Conservation (phyloP, 2,329 filamentous ascomycete genomes). For the Alternaria ventricosa region DNA sequence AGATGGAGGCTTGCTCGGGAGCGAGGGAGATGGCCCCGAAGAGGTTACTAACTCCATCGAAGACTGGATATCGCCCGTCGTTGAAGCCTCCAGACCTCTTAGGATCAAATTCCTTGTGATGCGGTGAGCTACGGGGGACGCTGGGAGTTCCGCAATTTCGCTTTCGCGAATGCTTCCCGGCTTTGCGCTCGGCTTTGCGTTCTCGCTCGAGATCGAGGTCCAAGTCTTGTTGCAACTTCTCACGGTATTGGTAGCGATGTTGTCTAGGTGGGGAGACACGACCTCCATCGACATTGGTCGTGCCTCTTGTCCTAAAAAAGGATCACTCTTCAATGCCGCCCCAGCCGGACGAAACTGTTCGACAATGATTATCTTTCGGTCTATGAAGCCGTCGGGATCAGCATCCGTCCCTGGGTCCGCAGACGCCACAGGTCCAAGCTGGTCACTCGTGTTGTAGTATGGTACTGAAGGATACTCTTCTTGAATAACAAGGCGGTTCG, state of each 20-base stretch:
- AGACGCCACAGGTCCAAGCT: slow-evolving; percentile 39
- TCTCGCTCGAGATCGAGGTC: not conserved
- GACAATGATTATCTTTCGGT: slow-evolving; percentile 52
- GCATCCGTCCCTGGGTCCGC: slow-evolving; percentile 21
- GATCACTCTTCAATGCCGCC: slow-evolving; percentile 12
- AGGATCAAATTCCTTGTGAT: slow-evolving; percentile 45
- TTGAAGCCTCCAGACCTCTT: slow-evolving; percentile 34
- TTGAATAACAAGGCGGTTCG: slow-evolving; percentile 29
- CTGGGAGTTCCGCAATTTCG: slow-evolving; percentile 35
- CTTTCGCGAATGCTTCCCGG: not conserved
- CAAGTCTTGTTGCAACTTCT: not conserved
- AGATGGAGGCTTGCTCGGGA: not conserved
- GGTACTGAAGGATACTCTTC: slow-evolving; percentile 18
- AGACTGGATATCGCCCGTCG: slow-evolving; percentile 29
- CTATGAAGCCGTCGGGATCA: slow-evolving; percentile 49
- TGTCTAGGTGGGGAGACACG: slow-evolving; percentile 8
- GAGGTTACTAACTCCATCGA: slow-evolving; percentile 8
- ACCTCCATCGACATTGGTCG: slow-evolving; percentile 13
- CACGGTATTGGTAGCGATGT: not conserved
- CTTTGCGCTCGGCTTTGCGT: not conserved
- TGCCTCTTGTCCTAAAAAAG: slow-evolving; percentile 1
- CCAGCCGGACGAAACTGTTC: slow-evolving; percentile 42
- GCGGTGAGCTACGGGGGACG: slow-evolving; percentile 40
- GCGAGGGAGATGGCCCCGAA: not conserved
- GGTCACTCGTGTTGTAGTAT: slow-evolving; percentile 49